Percentiles rank a stretch among this genome's conserved stretches.
Conservation (phyloP, 305 asterid genomes). For the Fraxinus angustifolia region DNA sequence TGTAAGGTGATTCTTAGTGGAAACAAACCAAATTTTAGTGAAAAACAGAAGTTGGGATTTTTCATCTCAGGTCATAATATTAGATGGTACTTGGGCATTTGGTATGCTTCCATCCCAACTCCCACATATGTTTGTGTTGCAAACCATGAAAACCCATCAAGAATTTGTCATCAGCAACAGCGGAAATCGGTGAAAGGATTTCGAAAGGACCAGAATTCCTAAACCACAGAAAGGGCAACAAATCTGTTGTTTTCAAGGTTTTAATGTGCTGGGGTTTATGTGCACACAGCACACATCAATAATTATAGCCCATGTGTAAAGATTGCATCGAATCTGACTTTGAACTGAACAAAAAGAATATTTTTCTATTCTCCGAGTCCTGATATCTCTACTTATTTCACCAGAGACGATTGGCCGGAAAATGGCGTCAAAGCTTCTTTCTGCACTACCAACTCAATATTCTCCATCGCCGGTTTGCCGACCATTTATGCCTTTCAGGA, state of each 20-base stretch:
- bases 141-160: constrained; percentile 56
- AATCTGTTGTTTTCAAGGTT: too few relatives aligned
- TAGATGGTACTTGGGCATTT: constrained; percentile 62
- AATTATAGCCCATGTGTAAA: too few relatives aligned
- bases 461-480: background rate
- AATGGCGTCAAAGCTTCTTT: background rate
- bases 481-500: constrained; percentile 5
- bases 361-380: background rate
- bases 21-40: constrained; percentile 45
- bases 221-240: too few relatives aligned
- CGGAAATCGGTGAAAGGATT: constrained; percentile 35
- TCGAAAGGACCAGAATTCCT: too few relatives aligned
- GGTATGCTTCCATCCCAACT: constrained; percentile 62
- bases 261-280: too few relatives aligned
- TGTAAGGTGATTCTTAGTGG: constrained; percentile 38
- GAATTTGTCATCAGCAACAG: constrained; percentile 34
- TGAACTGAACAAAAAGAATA: background rate
- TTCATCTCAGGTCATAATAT: constrained; percentile 39
- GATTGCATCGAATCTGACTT: too few relatives aligned
- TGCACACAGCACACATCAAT: too few relatives aligned
- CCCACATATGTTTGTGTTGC: constrained; percentile 73
- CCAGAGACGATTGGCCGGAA: background rate
- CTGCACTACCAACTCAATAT: background rate
- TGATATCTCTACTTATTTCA: background rate
- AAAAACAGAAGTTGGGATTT: constrained; percentile 46